Percentiles rank a stretch among this genome's conserved stretches.
Evolutionary conservation across 2,329 filamentous ascomycete genomes (phyloP).

Genomic region (Arachnomyces sp.): DNA sequence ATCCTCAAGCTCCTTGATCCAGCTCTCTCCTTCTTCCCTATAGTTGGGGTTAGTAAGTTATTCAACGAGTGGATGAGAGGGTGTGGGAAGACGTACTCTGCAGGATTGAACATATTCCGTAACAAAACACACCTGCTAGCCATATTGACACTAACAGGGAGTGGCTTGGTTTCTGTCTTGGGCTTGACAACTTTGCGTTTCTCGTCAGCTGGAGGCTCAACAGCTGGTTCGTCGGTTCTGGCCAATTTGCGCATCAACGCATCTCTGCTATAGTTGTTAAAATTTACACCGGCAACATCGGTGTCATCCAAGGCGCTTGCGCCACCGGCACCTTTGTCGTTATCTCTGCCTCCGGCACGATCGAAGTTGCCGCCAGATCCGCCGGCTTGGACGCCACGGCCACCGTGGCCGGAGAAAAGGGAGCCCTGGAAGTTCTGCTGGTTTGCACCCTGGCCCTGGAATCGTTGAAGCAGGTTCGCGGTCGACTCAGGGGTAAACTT

Average conservation of each 20-base stretch:
- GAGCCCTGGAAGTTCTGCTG: conserved; percentile 74
- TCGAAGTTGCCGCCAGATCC: conserved; percentile 68
- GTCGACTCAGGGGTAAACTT: conserved; percentile 98
- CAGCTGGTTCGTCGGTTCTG: conserved; percentile 74
- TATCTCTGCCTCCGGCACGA: conserved; percentile 78
- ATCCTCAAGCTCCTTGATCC: conserved; percentile 89
- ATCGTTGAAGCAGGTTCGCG: conserved; percentile 80
- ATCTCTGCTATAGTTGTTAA: conserved; percentile 98
- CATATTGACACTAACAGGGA: conserved; percentile 81
- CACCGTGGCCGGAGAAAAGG: conserved; percentile 81
- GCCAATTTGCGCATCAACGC: conserved; percentile 98
- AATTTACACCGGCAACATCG: conserved; percentile 96
- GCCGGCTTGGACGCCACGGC: conserved; percentile 73
- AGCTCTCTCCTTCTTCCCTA: conserved; percentile 77
- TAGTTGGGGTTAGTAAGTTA: conserved; percentile 25
- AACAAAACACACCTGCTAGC: conserved; percentile 89
- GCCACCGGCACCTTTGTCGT: conserved; percentile 76
- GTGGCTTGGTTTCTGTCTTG: conserved; percentile 67
- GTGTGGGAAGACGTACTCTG: conserved; percentile 59
- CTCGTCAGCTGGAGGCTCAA: conserved; percentile 50
- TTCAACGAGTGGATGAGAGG: background rate
- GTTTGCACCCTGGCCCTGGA: conserved; percentile 64
- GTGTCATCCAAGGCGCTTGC: conserved; percentile 95
- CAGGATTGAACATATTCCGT: conserved; percentile 89
- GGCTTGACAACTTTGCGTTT: conserved; percentile 67